Conservation (phyloP, 768 basidiomycete species). For the Lentinula raphanica region DNA sequence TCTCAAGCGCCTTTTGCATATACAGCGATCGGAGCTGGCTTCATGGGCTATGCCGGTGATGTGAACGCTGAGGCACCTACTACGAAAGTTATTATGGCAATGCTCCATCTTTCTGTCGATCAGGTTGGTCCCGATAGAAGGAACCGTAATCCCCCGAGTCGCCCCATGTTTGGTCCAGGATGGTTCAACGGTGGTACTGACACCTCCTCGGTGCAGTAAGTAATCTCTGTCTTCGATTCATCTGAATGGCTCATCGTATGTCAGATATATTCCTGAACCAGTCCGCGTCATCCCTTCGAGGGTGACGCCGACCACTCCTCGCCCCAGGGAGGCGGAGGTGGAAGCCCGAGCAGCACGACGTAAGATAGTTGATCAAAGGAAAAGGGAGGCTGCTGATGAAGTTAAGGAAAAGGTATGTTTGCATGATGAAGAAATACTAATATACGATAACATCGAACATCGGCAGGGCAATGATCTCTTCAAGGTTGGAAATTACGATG, state of each 20-base stretch:
- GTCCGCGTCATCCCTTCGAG: not conserved
- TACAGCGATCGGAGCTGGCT: slow-evolving; percentile 11
- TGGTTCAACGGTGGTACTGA: not conserved
- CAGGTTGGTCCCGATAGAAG: not conserved
- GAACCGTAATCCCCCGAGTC: too few relatives aligned
- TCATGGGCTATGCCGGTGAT: slow-evolving; percentile 14
- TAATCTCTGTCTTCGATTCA: not conserved
- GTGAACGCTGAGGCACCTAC: slow-evolving; percentile 13
- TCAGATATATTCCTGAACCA: not conserved
- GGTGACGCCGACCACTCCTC: not conserved
- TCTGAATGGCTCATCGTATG: not conserved
- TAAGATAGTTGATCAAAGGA: not conserved
- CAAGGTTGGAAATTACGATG: not conserved
- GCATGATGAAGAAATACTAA: not conserved
- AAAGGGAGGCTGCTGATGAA: not conserved
- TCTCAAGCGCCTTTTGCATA: slow-evolving; percentile 15
- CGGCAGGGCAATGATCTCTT: not conserved
- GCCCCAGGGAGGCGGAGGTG: slow-evolving; percentile 9
- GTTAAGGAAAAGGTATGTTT: slow-evolving; percentile 5
- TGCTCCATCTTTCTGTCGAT: slow-evolving; percentile 7
- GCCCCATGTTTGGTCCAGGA: too few relatives aligned
- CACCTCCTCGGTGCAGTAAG: too few relatives aligned
- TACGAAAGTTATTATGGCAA: slow-evolving; percentile 8
- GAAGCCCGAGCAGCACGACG: slow-evolving; percentile 11
- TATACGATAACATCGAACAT: not conserved